These are phyloP conservation scores for Russula emetica DNA, from an alignment of 768 basidiomycete species.

Conservation along the genomic window DNA sequence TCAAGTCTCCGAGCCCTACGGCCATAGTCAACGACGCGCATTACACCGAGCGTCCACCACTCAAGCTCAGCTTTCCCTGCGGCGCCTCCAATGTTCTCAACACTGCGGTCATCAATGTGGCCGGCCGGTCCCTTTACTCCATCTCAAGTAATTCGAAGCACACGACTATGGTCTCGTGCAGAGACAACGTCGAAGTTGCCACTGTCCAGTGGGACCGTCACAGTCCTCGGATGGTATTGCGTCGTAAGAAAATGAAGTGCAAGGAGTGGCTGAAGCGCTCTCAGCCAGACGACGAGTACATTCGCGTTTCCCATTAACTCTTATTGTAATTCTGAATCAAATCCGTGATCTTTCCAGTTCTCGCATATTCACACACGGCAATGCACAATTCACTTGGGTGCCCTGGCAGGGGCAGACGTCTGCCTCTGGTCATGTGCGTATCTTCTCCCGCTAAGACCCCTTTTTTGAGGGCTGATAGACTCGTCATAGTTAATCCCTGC, in stretches of 20 bases:
- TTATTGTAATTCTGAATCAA: not conserved
- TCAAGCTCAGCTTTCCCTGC: too few relatives aligned
- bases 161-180: not conserved
- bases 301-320: too few relatives aligned
- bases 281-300: conserved; percentile 4
- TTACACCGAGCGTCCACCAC: not conserved
- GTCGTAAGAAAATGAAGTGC: conserved; percentile 7
- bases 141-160: conserved; percentile 7
- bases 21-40: not conserved
- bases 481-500: conserved; percentile 8
- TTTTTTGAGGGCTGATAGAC: not conserved
- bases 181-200: conserved; percentile 7
- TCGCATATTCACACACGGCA: conserved; percentile 10
- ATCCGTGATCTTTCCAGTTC: not conserved
- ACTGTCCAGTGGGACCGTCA: conserved; percentile 11
- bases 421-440: conserved; percentile 8
- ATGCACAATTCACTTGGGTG: conserved; percentile 10
- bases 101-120: too few relatives aligned
- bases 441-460: not conserved
- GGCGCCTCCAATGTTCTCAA: too few relatives aligned
- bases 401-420: not conserved
- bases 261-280: conserved; percentile 14
- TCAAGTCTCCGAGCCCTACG: not conserved
- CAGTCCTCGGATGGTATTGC: conserved; percentile 11
- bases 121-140: too few relatives aligned